phyloP scores from a whole-genome alignment of 2,329 filamentous ascomycete genomes.

The Colletotrichum agaves region DNA sequence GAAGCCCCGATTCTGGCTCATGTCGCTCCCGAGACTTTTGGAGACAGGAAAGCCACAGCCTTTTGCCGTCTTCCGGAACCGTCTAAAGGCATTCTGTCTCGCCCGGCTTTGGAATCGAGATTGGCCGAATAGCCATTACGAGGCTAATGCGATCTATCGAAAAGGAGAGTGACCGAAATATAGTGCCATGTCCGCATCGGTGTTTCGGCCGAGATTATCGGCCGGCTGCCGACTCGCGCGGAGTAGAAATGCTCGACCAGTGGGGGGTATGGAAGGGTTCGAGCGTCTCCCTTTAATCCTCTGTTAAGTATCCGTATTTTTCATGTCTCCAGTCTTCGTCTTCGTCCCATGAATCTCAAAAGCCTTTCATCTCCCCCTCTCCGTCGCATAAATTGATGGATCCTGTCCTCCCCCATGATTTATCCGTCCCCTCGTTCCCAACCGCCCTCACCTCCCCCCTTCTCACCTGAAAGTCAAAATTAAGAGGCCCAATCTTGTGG shows the following conservation, averaged over 20 bases:
- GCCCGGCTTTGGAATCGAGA: too few relatives aligned
- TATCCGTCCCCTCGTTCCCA: not conserved
- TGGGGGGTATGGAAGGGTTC: too few relatives aligned
- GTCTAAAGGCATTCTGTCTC: too few relatives aligned
- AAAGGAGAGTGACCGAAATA: not conserved
- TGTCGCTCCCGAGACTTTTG: too few relatives aligned
- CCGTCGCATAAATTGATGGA: slow-evolving; percentile 15
- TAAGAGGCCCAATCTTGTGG: slow-evolving; percentile 15
- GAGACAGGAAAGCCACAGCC: too few relatives aligned
- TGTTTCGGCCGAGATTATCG: not conserved
- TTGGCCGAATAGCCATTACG: too few relatives aligned
- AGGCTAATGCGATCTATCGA: not conserved
- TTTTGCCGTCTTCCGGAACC: too few relatives aligned
- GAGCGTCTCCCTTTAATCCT: not conserved
- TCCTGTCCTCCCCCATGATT: not conserved
- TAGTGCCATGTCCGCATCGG: not conserved
- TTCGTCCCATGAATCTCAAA: slow-evolving; percentile 8
- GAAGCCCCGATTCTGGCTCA: too few relatives aligned
- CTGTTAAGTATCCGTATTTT: not conserved
- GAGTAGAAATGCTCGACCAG: not conserved
- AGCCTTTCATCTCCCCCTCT: slow-evolving; percentile 25
- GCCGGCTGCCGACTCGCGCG: not conserved
- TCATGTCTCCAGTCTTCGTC: not conserved
- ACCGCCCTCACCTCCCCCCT: not conserved
- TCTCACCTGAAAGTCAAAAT: slow-evolving; percentile 22